Percentiles rank a stretch among this genome's conserved stretches.
These are phyloP conservation scores for Pugionium cornutum DNA, from an alignment of 345 rosid species.

Conservation along the genomic window DNA sequence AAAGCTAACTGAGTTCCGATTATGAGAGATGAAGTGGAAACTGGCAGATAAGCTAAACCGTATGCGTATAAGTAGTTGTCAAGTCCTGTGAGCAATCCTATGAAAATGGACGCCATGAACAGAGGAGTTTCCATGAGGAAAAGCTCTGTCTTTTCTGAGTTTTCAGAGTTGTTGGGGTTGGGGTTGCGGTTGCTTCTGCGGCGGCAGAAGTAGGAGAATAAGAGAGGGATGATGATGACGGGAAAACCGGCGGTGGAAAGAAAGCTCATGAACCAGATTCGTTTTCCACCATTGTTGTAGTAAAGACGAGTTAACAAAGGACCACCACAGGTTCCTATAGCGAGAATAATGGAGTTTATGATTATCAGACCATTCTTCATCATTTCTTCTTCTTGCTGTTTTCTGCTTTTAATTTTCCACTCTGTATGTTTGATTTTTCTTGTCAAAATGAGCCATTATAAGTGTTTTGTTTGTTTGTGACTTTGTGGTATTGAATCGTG, in stretches of 20 bases:
- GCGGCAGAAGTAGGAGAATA: conserved; percentile 33
- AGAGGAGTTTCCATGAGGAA: conserved; percentile 46
- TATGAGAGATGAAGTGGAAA: conserved; percentile 64
- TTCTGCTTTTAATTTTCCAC: background rate
- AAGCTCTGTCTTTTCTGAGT: conserved; percentile 20
- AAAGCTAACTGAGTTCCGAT: conserved; percentile 64
- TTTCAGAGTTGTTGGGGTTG: conserved; percentile 5
- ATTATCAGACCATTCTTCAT: conserved; percentile 35
- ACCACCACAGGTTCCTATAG: conserved; percentile 63
- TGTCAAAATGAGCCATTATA: conserved; percentile 6
- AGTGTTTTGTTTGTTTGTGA: conserved; percentile 19
- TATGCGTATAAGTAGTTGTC: conserved; percentile 67
- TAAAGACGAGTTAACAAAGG: conserved; percentile 73
- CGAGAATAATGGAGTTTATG: conserved; percentile 47
- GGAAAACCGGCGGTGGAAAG: conserved; percentile 61
- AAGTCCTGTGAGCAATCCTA: conserved; percentile 60
- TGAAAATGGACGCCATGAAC: conserved; percentile 43
- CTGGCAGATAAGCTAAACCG: conserved; percentile 66
- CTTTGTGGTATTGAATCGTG: conserved; percentile 12
- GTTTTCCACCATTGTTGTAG: conserved; percentile 64
- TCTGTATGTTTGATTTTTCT: background rate
- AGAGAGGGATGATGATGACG: conserved; percentile 48
- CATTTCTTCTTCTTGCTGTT: conserved; percentile 4
- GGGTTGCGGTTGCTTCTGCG: conserved; percentile 7
- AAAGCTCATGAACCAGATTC: conserved; percentile 74